Conservation (phyloP, 2,329 filamentous ascomycete genomes). For the Aspergillus oerlinghausenensis region DNA sequence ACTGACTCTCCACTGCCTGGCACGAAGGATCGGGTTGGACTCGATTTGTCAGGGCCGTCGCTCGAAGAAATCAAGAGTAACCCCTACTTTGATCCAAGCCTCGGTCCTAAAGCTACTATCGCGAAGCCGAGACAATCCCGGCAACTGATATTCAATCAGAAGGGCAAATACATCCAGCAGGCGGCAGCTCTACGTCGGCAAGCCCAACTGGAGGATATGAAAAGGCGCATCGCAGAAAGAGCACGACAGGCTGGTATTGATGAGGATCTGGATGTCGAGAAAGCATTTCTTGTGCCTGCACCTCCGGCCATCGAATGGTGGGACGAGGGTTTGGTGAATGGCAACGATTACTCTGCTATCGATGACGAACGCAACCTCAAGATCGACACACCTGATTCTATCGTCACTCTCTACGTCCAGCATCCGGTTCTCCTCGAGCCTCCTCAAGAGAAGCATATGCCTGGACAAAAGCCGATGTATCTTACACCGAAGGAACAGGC, state of each 20-base stretch:
- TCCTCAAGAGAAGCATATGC: slow-evolving; percentile 78
- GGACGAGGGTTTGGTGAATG: slow-evolving; percentile 82
- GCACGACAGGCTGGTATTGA: slow-evolving; percentile 89
- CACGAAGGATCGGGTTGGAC: slow-evolving; percentile 43
- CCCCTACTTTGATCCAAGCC: slow-evolving; percentile 74
- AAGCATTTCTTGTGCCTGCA: slow-evolving; percentile 76
- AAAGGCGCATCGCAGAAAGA: slow-evolving; percentile 82
- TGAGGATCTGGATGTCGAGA: slow-evolving; percentile 83
- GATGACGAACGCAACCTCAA: slow-evolving; percentile 64
- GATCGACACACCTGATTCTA: slow-evolving; percentile 71
- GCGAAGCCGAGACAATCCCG: slow-evolving; percentile 65
- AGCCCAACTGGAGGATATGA: slow-evolving; percentile 87
- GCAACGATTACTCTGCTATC: slow-evolving; percentile 68
- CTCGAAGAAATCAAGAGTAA: slow-evolving; percentile 62
- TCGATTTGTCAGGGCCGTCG: slow-evolving; percentile 56
- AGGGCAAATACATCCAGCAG: slow-evolving; percentile 96
- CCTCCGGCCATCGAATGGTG: slow-evolving; percentile 96
- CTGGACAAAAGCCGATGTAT: slow-evolving; percentile 82
- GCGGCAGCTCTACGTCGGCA: slow-evolving; percentile 84
- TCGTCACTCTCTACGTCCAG: slow-evolving; percentile 87
- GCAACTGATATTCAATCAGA: slow-evolving; percentile 83
- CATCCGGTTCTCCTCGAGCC: slow-evolving; percentile 88
- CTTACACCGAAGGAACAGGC: slow-evolving; percentile 86
- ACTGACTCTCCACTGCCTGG: slow-evolving; percentile 40
- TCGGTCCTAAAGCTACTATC: slow-evolving; percentile 54